phyloP scores from a whole-genome alignment of 495 filamentous ascomycete genomes.

The Melanomma pulvis-pyrius region DNA sequence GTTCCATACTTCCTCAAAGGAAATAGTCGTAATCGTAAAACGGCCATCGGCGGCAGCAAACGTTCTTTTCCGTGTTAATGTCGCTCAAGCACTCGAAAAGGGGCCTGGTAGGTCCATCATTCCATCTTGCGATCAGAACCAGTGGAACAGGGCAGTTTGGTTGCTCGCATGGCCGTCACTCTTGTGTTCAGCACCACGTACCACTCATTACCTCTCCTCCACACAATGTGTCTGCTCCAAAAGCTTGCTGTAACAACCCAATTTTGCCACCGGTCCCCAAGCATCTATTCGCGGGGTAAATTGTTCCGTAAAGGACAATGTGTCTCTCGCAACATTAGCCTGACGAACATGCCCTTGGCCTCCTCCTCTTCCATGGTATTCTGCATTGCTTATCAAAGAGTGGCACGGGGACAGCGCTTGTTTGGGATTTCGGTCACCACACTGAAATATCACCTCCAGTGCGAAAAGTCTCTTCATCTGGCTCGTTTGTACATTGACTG shows the following conservation, averaged over 20 bases:
- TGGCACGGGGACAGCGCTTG: too few relatives aligned
- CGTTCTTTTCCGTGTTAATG: neutral
- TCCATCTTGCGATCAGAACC: neutral
- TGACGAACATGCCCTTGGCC: too few relatives aligned
- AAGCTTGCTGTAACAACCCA: neutral
- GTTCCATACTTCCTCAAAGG: neutral
- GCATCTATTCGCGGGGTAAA: too few relatives aligned
- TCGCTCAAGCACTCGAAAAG: neutral
- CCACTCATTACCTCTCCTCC: neutral
- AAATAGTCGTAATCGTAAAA: neutral
- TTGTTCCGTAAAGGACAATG: too few relatives aligned
- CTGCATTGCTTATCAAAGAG: too few relatives aligned
- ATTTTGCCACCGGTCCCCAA: neutral
- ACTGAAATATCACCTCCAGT: too few relatives aligned
- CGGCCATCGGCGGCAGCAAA: neutral
- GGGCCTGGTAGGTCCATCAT: neutral
- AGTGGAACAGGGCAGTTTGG: neutral
- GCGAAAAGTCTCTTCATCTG: slow-evolving; percentile 24
- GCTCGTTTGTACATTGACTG: slow-evolving; percentile 35
- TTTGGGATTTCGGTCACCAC: too few relatives aligned
- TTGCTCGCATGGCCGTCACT: neutral
- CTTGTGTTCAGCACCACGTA: neutral
- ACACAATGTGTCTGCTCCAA: neutral
- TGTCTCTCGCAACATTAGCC: too few relatives aligned
- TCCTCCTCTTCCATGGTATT: too few relatives aligned